These are phyloP conservation scores for Microdochium nivale DNA, from an alignment of 2,329 filamentous ascomycete species.

Conservation along the genomic window DNA sequence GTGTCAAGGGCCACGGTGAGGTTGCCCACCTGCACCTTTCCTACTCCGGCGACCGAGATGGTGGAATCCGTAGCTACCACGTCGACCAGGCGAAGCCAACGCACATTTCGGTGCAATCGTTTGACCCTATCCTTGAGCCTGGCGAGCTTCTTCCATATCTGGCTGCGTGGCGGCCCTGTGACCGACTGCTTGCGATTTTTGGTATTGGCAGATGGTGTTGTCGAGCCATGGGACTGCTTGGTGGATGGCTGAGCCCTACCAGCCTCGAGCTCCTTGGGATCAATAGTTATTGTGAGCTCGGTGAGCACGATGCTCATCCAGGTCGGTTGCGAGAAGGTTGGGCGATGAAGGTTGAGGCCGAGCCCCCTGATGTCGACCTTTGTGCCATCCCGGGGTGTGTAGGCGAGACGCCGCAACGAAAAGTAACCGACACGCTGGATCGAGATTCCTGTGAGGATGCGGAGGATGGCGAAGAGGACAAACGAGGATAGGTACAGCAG, in stretches of 20 bases:
- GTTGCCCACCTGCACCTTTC: slow-evolving; percentile 75
- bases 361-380: slow-evolving; percentile 84
- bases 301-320: slow-evolving; percentile 88
- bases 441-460: slow-evolving; percentile 86
- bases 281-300: slow-evolving; percentile 76
- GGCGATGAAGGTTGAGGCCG: slow-evolving; percentile 80
- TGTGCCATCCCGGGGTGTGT: slow-evolving; percentile 80
- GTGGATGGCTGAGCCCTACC: slow-evolving; percentile 27
- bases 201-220: slow-evolving; percentile 18
- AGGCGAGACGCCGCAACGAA: slow-evolving; percentile 83
- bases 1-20: slow-evolving; percentile 87
- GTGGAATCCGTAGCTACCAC: slow-evolving; percentile 75
- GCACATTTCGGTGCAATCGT: slow-evolving; percentile 73
- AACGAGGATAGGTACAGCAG: slow-evolving; percentile 87
- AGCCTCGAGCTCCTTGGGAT: slow-evolving; percentile 58
- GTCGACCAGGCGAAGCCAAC: slow-evolving; percentile 85
- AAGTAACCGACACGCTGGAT: slow-evolving; percentile 93
- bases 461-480: slow-evolving; percentile 83
- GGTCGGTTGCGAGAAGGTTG: slow-evolving; percentile 93
- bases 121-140: slow-evolving; percentile 80
- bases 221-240: slow-evolving; percentile 8
- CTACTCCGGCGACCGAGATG: slow-evolving; percentile 70
- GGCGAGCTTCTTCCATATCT: slow-evolving; percentile 74
- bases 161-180: slow-evolving; percentile 36
- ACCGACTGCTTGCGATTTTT: slow-evolving; percentile 18